Conservation (phyloP, 345 rosid species). For the Salix caprea region DNA sequence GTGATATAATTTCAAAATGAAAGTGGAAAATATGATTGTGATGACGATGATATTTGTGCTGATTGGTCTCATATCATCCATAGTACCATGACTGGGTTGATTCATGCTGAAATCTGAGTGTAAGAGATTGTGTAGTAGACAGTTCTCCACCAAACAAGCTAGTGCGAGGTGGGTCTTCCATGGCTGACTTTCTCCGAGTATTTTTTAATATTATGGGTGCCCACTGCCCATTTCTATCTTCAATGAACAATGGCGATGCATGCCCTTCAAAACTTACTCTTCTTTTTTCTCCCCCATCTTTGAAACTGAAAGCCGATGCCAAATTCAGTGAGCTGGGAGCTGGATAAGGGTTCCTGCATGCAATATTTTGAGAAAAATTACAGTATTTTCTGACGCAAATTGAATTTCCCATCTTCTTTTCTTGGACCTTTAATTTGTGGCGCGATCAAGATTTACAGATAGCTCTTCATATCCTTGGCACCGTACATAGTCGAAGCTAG, state of each 20-base stretch:
- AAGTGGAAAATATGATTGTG: background rate
- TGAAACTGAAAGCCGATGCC: background rate
- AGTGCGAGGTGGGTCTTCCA: slow-evolving; percentile 17
- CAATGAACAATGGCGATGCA: background rate
- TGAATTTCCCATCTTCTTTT: background rate
- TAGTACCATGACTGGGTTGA: background rate
- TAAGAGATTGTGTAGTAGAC: slow-evolving; percentile 3
- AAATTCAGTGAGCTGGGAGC: background rate
- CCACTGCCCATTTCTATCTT: slow-evolving; percentile 14
- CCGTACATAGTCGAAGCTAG: background rate
- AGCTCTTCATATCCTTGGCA: background rate
- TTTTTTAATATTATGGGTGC: slow-evolving; percentile 10
- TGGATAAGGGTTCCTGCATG: background rate
- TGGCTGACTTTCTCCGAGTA: slow-evolving; percentile 25
- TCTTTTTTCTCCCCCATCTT: fast-evolving
- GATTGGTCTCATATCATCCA: slow-evolving; percentile 8
- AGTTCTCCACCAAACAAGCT: slow-evolving; percentile 25
- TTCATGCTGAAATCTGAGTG: background rate
- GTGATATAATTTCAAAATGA: background rate
- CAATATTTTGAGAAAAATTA: background rate
- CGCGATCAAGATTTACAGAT: no score
- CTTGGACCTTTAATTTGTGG: background rate
- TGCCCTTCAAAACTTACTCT: background rate
- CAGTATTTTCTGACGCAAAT: background rate
- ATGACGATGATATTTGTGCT: slow-evolving; percentile 2